A percentile compares a stretch with the other conserved stretches of the same genome.
Conservation (phyloP, 306 rosid genomes). For the Gleditsia sinensis region DNA sequence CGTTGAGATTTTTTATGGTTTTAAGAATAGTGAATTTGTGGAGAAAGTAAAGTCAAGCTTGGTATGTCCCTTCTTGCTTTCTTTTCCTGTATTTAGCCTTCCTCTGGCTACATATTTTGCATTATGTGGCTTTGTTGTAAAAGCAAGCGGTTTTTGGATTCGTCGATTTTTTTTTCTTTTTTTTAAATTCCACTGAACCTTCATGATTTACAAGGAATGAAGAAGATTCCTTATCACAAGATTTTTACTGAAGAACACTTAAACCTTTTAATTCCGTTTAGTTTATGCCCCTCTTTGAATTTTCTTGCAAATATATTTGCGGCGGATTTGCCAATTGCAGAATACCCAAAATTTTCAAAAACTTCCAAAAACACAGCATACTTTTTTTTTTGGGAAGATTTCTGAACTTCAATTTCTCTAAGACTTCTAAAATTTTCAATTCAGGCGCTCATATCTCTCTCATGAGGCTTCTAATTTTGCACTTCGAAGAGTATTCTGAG, state of each 20-base stretch:
- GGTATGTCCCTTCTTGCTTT: constrained; percentile 41
- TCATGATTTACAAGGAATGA: not conserved
- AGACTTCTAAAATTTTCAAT: not conserved
- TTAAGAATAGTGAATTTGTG: constrained; percentile 60
- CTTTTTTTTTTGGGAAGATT: not conserved
- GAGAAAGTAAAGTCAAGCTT: constrained; percentile 67
- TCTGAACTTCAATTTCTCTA: not conserved
- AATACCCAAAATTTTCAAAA: no score
- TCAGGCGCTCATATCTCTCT: not conserved
- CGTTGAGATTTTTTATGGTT: constrained; percentile 47
- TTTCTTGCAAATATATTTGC: not conserved
- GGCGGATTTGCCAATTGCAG: no score
- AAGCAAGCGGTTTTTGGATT: not conserved
- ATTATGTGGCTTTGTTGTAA: not conserved
- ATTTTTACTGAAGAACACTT: not conserved
- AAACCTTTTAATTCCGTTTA: no score
- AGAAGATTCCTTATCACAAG: not conserved
- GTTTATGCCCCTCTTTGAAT: not conserved
- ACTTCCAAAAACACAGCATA: not conserved
- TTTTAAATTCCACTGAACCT: not conserved
- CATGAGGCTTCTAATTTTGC: not conserved
- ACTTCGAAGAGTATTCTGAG: not conserved
- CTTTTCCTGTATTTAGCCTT: not conserved
- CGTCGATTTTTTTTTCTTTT: not conserved
- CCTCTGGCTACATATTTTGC: not conserved